Evolutionary conservation across 805 yeast genomes (phyloP).

Genomic region (Wickerhamomyces strasburgensis): DNA sequence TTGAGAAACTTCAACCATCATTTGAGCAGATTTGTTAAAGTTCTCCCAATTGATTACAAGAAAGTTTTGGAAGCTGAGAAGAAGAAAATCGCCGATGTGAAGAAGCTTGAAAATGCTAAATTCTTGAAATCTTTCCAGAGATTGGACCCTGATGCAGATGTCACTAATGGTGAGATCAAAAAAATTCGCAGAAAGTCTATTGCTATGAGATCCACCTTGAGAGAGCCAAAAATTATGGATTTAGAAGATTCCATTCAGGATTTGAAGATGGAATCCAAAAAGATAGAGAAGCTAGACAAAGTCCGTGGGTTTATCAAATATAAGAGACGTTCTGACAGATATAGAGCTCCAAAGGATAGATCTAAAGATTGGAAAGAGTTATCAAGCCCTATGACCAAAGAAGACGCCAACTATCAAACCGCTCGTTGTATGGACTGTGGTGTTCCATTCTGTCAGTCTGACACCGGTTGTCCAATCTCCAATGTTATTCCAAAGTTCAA

Average conservation of each 20-base stretch:
- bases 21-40: conserved; percentile 86
- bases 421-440: conserved; percentile 99
- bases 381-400: conserved; percentile 72
- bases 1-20: conserved; percentile 84
- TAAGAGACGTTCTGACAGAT: conserved; percentile 80
- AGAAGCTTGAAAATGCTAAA: conserved; percentile 49
- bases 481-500: conserved; percentile 98
- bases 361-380: conserved; percentile 91
- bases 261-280: conserved; percentile 56
- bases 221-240: conserved; percentile 84
- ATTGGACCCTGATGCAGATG: conserved; percentile 73
- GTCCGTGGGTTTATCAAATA: conserved; percentile 91
- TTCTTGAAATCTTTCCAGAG: conserved; percentile 70
- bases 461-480: conserved; percentile 96
- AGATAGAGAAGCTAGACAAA: conserved; percentile 66
- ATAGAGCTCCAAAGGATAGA: conserved; percentile 73
- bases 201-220: conserved; percentile 29
- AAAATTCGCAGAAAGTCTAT: conserved; percentile 19
- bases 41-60: conserved; percentile 88
- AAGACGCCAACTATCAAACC: conserved; percentile 84
- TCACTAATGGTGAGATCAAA: conserved; percentile 82
- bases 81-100: conserved; percentile 60
- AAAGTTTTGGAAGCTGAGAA: conserved; percentile 76
- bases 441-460: conserved; percentile 97
- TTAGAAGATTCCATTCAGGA: conserved; percentile 85